Conservation (phyloP, 73 alveolate species). For the Paramecium octaurelia region DNA sequence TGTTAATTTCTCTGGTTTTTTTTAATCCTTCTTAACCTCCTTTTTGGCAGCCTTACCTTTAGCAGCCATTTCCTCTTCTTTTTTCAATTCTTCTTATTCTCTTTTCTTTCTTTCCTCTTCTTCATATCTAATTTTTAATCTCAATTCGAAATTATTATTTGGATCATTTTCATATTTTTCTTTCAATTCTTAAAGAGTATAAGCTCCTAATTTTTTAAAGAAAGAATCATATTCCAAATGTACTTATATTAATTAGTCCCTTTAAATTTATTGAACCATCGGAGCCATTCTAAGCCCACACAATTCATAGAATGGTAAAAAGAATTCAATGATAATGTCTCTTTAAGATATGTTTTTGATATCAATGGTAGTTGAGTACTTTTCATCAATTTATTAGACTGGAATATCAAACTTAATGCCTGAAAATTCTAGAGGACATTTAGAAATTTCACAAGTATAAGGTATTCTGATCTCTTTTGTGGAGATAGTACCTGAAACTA, state of each 20-base stretch:
- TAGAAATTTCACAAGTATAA: slow-evolving; percentile 75
- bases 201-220: slow-evolving; percentile 65
- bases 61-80: slow-evolving; percentile 76
- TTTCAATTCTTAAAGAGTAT: slow-evolving; percentile 63
- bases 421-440: slow-evolving; percentile 75
- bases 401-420: slow-evolving; percentile 78
- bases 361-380: slow-evolving; percentile 66
- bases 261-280: slow-evolving; percentile 68
- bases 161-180: slow-evolving; percentile 61
- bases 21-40: slow-evolving; percentile 71
- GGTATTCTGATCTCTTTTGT: slow-evolving; percentile 82
- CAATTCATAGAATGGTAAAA: slow-evolving; percentile 73
- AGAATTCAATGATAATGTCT: slow-evolving; percentile 72
- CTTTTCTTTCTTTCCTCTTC: slow-evolving; percentile 76
- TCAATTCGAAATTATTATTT: slow-evolving; percentile 48
- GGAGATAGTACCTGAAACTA: slow-evolving; percentile 79
- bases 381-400: slow-evolving; percentile 76
- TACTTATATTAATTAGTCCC: slow-evolving; percentile 61
- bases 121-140: slow-evolving; percentile 55
- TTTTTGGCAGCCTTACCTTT: slow-evolving; percentile 81
- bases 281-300: slow-evolving; percentile 85
- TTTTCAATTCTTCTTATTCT: slow-evolving; percentile 74
- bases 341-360: slow-evolving; percentile 72
- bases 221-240: slow-evolving; percentile 59
- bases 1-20: slow-evolving; percentile 78